phyloP scores from a whole-genome alignment of 306 rosid species.

The Castanea mollissima region DNA sequence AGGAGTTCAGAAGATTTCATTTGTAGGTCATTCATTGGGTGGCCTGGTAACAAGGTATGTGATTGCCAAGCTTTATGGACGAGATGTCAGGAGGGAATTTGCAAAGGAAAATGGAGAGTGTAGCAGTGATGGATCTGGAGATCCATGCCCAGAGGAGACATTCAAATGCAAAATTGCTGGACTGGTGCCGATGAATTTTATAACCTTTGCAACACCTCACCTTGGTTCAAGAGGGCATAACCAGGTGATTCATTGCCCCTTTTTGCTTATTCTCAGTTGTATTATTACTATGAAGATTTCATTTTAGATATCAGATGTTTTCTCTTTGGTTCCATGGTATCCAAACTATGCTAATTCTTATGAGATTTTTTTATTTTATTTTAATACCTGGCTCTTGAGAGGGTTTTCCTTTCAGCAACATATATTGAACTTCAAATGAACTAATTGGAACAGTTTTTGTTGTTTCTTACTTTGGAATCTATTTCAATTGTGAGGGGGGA shows the following conservation, averaged over 20 bases:
- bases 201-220: slow-evolving; percentile 84
- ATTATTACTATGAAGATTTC: background rate
- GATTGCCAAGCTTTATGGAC: slow-evolving; percentile 66
- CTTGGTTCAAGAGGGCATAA: slow-evolving; percentile 90
- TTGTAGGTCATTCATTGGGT: slow-evolving; percentile 76
- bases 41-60: slow-evolving; percentile 82
- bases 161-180: slow-evolving; percentile 69
- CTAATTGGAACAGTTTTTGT: background rate
- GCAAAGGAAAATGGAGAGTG: slow-evolving; percentile 43
- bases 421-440: background rate
- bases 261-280: slow-evolving; percentile 1
- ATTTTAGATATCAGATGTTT: background rate
- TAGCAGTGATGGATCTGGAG: slow-evolving; percentile 32
- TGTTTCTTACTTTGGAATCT: background rate
- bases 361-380: background rate
- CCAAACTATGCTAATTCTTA: background rate
- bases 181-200: slow-evolving; percentile 75
- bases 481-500: background rate
- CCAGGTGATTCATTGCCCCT: slow-evolving; percentile 47
- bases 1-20: slow-evolving; percentile 67
- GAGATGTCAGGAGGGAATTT: slow-evolving; percentile 28
- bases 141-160: slow-evolving; percentile 35
- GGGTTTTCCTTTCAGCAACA: background rate
- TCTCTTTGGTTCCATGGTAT: background rate
- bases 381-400: background rate